These are phyloP conservation scores for Candida xyloterini DNA, from an alignment of 805 yeast genomes.

Conservation along the genomic window DNA sequence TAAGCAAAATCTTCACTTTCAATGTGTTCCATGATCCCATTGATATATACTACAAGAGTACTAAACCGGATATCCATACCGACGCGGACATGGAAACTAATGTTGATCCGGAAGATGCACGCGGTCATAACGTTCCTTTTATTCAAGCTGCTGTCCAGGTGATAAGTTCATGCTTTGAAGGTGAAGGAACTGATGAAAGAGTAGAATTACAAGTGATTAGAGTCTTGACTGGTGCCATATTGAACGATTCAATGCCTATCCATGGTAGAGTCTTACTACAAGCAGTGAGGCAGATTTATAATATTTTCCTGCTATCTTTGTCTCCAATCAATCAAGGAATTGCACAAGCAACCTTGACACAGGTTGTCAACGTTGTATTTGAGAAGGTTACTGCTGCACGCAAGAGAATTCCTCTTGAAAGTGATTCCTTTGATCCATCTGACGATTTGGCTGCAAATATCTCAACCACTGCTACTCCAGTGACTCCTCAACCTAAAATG, in stretches of 20 bases:
- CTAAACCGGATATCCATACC: slow-evolving; percentile 26
- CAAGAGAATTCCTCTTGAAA: slow-evolving; percentile 4
- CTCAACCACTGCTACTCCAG: neutral
- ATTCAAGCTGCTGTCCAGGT: slow-evolving; percentile 84
- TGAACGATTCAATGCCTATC: slow-evolving; percentile 75
- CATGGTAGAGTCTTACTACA: slow-evolving; percentile 87
- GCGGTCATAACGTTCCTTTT: slow-evolving; percentile 44
- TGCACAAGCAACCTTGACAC: slow-evolving; percentile 94
- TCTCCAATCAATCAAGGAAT: slow-evolving; percentile 83
- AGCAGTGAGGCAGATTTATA: slow-evolving; percentile 91
- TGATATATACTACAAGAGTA: slow-evolving; percentile 41
- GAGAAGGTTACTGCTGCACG: slow-evolving; percentile 49
- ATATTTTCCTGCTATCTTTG: slow-evolving; percentile 81
- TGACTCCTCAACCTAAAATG: slow-evolving; percentile 27
- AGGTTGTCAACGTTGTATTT: slow-evolving; percentile 81
- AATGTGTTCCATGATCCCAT: slow-evolving; percentile 63
- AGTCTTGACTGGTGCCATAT: slow-evolving; percentile 84
- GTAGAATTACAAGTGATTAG: slow-evolving; percentile 91
- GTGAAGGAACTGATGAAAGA: slow-evolving; percentile 86
- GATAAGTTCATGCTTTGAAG: slow-evolving; percentile 80
- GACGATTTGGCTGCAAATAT: slow-evolving; percentile 3
- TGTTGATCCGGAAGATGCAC: slow-evolving; percentile 34
- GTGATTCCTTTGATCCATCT: slow-evolving; percentile 1
- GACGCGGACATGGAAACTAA: slow-evolving; percentile 43
- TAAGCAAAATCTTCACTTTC: slow-evolving; percentile 86